A percentile compares a stretch with the other conserved stretches of the same genome.
Evolutionary conservation across 139 green algal genomes (phyloP).

Genomic region (Tetraselmis chui): DNA sequence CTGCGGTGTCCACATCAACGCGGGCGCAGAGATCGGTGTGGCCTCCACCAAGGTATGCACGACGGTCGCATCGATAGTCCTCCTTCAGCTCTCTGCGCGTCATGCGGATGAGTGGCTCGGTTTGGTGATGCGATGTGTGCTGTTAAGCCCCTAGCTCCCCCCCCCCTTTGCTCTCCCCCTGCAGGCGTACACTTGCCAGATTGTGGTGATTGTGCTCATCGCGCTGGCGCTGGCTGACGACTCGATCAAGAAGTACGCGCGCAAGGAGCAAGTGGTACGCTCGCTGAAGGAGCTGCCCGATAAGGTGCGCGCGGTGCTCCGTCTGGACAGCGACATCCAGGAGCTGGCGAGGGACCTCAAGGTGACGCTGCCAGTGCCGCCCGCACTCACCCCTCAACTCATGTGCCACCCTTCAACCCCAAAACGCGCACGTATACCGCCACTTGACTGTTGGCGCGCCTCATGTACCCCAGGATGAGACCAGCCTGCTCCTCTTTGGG

Average conservation of each 20-base stretch:
- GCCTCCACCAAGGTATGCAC: constrained; percentile 94
- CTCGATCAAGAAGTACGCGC: constrained; percentile 61
- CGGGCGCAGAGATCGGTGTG: constrained; percentile 94
- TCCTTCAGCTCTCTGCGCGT: too few relatives aligned
- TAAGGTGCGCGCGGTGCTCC: constrained; percentile 48
- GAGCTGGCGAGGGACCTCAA: constrained; percentile 73
- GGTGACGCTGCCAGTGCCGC: not conserved
- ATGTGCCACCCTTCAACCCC: too few relatives aligned
- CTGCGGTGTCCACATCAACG: constrained; percentile 95
- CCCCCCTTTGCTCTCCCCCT: too few relatives aligned
- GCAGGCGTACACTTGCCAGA: constrained; percentile 63
- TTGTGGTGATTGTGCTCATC: constrained; percentile 88
- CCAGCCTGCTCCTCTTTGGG: constrained; percentile 81
- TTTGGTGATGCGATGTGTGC: too few relatives aligned
- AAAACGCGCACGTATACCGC: too few relatives aligned
- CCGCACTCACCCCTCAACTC: too few relatives aligned
- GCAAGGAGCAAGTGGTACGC: constrained; percentile 77
- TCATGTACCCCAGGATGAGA: constrained; percentile 50
- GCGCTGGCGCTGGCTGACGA: constrained; percentile 86
- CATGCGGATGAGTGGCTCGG: too few relatives aligned
- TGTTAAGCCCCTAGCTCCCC: too few relatives aligned
- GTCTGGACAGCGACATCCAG: constrained; percentile 69
- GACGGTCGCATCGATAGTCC: too few relatives aligned
- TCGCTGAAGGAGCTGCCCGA: constrained; percentile 61
- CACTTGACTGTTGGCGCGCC: too few relatives aligned